phyloP scores from a whole-genome alignment of 371 early-diverging fungal species.

The Mortierella sp. region DNA sequence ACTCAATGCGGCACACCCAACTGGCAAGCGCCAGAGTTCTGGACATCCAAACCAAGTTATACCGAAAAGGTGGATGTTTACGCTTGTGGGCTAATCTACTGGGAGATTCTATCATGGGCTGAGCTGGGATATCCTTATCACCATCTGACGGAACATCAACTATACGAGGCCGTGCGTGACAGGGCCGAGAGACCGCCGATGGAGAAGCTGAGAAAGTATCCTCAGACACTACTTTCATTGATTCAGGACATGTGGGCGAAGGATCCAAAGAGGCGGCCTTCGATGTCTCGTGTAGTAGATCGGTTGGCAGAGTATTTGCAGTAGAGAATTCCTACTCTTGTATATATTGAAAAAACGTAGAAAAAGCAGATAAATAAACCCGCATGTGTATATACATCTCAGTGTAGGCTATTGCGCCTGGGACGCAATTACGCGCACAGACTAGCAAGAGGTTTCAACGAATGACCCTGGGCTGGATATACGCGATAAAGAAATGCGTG shows the following conservation, averaged over 20 bases:
- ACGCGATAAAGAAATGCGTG: too few species aligned
- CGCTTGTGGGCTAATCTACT: constrained; percentile 81
- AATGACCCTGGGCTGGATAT: too few species aligned
- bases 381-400: too few species aligned
- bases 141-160: constrained; percentile 69
- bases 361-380: too few species aligned
- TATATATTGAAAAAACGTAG: too few species aligned
- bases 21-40: constrained; percentile 88
- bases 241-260: constrained; percentile 84
- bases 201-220: constrained; percentile 66
- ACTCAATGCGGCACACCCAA: constrained; percentile 84
- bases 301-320: constrained; percentile 67
- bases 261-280: constrained; percentile 65
- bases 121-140: constrained; percentile 80
- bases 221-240: constrained; percentile 66
- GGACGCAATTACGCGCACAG: too few species aligned
- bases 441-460: too few species aligned
- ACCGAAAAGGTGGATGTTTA: constrained; percentile 82
- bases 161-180: constrained; percentile 71
- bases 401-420: too few species aligned
- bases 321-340: constrained; percentile 29
- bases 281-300: constrained; percentile 75
- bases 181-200: constrained; percentile 69
- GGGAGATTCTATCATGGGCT: constrained; percentile 85
- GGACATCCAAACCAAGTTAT: constrained; percentile 77